phyloP scores from a whole-genome alignment of 2,329 filamentous ascomycete species.

The Pestalotiopsis sp. region DNA sequence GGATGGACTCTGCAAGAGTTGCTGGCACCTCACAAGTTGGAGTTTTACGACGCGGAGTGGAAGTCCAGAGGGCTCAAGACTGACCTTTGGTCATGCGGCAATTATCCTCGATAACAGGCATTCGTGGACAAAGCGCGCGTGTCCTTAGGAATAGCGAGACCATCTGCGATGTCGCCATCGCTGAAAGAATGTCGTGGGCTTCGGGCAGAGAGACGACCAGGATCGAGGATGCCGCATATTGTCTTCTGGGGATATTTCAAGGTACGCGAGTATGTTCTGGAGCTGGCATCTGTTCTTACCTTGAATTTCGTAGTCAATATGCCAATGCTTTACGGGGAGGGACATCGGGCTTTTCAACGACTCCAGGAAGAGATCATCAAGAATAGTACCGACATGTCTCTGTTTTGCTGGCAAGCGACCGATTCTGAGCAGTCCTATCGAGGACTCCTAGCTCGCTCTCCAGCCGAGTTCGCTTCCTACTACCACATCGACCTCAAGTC shows the following conservation, averaged over 20 bases:
- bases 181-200: constrained; percentile 11
- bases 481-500: background rate
- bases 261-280: background rate
- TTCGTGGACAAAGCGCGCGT: background rate
- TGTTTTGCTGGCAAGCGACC: background rate
- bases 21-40: background rate
- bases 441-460: background rate
- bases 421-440: background rate
- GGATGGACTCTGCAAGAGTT: background rate
- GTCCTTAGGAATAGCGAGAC: background rate
- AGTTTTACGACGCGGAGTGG: background rate
- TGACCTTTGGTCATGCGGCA: background rate
- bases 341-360: constrained; percentile 1
- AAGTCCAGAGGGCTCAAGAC: background rate
- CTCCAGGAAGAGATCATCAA: constrained; percentile 12
- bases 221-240: constrained; percentile 10
- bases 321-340: constrained; percentile 14
- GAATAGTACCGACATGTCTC: background rate
- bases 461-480: background rate
- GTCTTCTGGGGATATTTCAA: constrained; percentile 11
- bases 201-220: constrained; percentile 7
- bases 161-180: background rate
- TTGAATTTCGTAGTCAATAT: background rate
- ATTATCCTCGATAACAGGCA: background rate
- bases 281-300: background rate